Evolutionary conservation across 1,284 basidiomycete genomes (phyloP), one percentile per base, ranked within the genome.

Genomic region (Kwoniella shivajii): DNA sequence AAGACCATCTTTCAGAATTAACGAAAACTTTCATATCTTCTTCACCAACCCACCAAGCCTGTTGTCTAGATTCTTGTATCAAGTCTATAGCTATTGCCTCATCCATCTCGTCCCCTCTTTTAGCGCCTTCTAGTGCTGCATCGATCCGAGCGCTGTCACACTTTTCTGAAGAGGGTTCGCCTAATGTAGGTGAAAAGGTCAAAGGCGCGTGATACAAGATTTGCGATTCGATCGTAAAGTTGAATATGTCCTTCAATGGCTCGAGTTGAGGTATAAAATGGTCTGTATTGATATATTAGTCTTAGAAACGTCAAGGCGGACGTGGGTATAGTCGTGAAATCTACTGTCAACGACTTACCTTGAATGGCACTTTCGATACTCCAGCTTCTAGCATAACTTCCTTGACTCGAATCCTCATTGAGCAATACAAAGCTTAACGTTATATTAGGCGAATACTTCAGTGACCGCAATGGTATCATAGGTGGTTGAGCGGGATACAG

Each of bases 1-100:
- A 76, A 14, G 87, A 89, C 95, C 95, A 99, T 71, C 93, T 89
- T 14, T 92, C 94, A 3, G 92, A 92, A 70, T 99, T 99, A 53
- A 99, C 83, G 69, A 99, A 99, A 0, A 92, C 85, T 22, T 88
- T 91, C 56, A 94, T 81, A 65, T 92, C 85, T 65, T 92, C 90
- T 54, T 86, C 84, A 13, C 85, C 85, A 37, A 96, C 77, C 0
- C 84, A 83, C 73, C 85, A 85, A 0, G 72, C 70, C 16, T 76
- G 76, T 10, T 76, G 66, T 22, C 65, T 68, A 18, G 61, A 39
- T 1, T 44, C 45, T 4, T 64, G 58, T 2, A 65, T 22, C 34
- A 63, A 22, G 20, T 58, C 62, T 36, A 60, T 63, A n/a, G 59
- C 64, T 6, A 62, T 52, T 13, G 47, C 37, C 22, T 60, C 60